Evolutionary conservation across 176 grass and related monocot species (phyloP), one percentile per base, ranked within the genome.

Genomic region (Raddia distichophylla): DNA sequence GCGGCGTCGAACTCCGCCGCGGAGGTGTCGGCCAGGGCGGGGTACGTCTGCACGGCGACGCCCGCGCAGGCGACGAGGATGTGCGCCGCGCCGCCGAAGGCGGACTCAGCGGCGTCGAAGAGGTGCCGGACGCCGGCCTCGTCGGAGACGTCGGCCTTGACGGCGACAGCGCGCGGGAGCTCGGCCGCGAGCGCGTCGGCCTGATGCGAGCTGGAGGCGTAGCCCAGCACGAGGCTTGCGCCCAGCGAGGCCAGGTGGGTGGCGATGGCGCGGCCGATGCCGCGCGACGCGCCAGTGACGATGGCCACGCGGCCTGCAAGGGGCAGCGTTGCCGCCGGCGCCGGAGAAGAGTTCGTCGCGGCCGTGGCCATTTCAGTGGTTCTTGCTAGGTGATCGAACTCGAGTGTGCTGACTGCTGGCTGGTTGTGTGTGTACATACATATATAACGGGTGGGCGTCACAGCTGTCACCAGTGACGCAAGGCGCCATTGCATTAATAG

Each of bases 11-110:
- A 92, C 81, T 83, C 87, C 48, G 86, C 87, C 22, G 80, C 13
- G 13, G 79, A 9, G 32, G 90, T 92, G 51, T 83, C 75, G 17
- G 53, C 79, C 14, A 92, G 68, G 13, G 83, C 11, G 2, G 86
- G 78, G 56, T 84, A 88, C 20, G 78, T 92, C 67, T 49, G 1
- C 44, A 86, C 34, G 17, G 72, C 3, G 57, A 92, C 27, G 16
- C 86, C 90, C n/a, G 90, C 90, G 81, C 60, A 83, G 48, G 83
- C 74, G n/a, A 92, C 83, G 79, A 92, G 77, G 27, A 92, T 74
- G 72, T 81, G 80, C 3, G 70, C 64, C n/a, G 80, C 33, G 32
- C 64, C 78, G 40, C 84, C 79, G 83, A 93, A 93, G 5, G 91
- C 74, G n/a, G 69, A 76, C 83, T 93, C 87, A 46, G 87, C 87